phyloP scores from a whole-genome alignment of 257 asterid genomes.

The Solanum etuberosum region DNA sequence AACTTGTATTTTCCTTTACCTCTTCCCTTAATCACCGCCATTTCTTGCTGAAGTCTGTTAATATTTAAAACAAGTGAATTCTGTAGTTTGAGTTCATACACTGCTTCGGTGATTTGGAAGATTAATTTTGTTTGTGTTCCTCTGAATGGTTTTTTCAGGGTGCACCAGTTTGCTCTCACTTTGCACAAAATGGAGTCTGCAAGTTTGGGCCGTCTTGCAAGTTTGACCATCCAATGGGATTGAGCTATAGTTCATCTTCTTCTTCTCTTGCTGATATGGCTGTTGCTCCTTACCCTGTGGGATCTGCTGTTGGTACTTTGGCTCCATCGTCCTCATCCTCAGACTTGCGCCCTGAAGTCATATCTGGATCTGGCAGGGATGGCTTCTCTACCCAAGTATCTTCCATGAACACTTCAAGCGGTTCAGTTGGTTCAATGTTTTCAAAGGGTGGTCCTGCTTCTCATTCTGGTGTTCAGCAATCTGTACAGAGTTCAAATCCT shows the following conservation, averaged over 20 bases:
- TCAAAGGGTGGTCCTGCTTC: constrained; percentile 34
- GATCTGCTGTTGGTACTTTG: constrained; percentile 54
- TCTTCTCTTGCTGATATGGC: constrained; percentile 92
- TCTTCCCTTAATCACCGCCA: not conserved
- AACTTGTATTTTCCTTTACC: not conserved
- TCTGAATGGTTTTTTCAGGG: constrained; percentile 36
- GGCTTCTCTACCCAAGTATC: constrained; percentile 18
- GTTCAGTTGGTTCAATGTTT: constrained; percentile 35
- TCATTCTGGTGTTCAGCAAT: constrained; percentile 28
- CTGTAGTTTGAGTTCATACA: not conserved
- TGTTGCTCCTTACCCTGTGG: constrained; percentile 84
- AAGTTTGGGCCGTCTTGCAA: constrained; percentile 80
- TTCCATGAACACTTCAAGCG: constrained; percentile 12
- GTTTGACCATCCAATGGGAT: constrained; percentile 79
- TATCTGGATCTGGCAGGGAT: constrained; percentile 19
- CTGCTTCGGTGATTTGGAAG: not conserved
- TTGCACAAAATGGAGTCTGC: constrained; percentile 77
- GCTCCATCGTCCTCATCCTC: constrained; percentile 46
- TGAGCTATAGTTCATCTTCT: constrained; percentile 79
- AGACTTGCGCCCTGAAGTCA: constrained; percentile 28
- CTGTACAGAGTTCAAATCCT: constrained; percentile 23
- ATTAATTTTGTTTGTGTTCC: not conserved
- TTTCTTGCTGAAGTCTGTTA: not conserved
- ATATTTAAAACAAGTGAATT: not conserved
- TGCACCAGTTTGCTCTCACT: constrained; percentile 70